A percentile compares a stretch with the other conserved stretches of the same genome.
Evolutionary conservation across 2,329 filamentous ascomycete genomes (phyloP).

Genomic region (Fusarium tricinctum): DNA sequence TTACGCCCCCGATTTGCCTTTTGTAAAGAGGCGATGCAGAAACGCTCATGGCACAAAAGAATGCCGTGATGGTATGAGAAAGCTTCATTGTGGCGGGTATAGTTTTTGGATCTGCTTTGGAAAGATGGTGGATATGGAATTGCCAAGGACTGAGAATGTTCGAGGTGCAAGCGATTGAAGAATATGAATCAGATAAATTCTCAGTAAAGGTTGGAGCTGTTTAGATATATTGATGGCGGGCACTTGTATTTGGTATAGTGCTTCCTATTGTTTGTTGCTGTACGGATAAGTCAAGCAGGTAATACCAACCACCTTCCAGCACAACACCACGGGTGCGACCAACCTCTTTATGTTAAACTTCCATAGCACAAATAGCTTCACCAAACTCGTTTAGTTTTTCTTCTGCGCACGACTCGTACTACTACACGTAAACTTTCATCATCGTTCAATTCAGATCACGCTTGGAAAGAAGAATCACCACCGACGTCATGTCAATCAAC

Average conservation of each 20-base stretch:
- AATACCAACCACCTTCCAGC: constrained; percentile 38
- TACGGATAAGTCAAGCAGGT: neutral
- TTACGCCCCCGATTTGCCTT: constrained; percentile 63
- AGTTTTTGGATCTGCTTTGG: constrained; percentile 5
- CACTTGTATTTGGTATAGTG: constrained; percentile 10
- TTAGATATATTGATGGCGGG: neutral
- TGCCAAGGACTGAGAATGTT: constrained; percentile 8
- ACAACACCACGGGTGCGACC: constrained; percentile 24
- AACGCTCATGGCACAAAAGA: constrained; percentile 42
- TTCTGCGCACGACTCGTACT: constrained; percentile 10
- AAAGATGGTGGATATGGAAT: neutral
- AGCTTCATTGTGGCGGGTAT: constrained; percentile 51
- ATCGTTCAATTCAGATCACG: constrained; percentile 6
- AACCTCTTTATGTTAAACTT: constrained; percentile 43
- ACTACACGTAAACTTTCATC: constrained; percentile 19
- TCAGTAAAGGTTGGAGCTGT: constrained; percentile 32
- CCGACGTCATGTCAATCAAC: constrained; percentile 36
- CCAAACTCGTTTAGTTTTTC: neutral
- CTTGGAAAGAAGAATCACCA: constrained; percentile 11
- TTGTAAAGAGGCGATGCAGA: constrained; percentile 53
- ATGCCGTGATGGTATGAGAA: constrained; percentile 37
- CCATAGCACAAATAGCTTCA: constrained; percentile 30
- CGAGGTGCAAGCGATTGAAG: constrained; percentile 12
- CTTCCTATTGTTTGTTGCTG: constrained; percentile 2
- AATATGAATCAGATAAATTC: constrained; percentile 28